Percentiles rank a stretch among this genome's conserved stretches.
phyloP scores from a whole-genome alignment of 2,329 filamentous ascomycete species.

The Diaporthe eres region DNA sequence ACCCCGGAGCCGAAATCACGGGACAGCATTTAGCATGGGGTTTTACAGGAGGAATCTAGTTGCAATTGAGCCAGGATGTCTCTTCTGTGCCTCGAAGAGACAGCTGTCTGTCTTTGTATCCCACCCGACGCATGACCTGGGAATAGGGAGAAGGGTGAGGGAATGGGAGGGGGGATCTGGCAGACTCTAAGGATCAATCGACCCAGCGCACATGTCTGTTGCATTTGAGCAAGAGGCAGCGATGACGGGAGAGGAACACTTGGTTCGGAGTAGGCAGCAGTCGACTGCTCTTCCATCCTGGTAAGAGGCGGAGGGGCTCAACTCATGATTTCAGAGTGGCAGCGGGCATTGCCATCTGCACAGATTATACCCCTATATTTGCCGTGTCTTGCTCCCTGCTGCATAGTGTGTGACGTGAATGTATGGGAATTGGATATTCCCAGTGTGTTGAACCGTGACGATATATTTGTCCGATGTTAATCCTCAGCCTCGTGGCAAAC shows the following conservation, averaged over 20 bases:
- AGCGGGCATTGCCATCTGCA: background rate
- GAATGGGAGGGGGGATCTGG: background rate
- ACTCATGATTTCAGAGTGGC: background rate
- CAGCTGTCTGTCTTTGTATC: background rate
- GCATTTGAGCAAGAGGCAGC: background rate
- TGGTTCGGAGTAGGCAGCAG: background rate
- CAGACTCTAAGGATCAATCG: background rate
- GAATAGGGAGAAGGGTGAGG: background rate
- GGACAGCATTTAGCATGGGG: slow-evolving; percentile 17
- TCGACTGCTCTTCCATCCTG: background rate
- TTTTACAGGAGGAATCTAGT: background rate
- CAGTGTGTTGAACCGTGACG: background rate
- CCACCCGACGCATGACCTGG: background rate
- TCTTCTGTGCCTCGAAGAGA: background rate
- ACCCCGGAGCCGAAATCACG: background rate
- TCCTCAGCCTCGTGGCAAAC: no score
- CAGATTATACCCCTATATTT: background rate
- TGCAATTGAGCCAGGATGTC: background rate
- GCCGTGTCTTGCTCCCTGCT: background rate
- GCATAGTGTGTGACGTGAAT: background rate
- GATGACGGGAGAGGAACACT: background rate
- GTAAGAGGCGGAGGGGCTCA: background rate
- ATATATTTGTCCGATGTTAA: background rate
- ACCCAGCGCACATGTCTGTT: background rate
- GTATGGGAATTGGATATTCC: background rate